Evolutionary conservation across 306 rosid genomes (phyloP), one percentile per base, ranked within the genome.

Genomic region (Cotoneaster glaucophyllus): DNA sequence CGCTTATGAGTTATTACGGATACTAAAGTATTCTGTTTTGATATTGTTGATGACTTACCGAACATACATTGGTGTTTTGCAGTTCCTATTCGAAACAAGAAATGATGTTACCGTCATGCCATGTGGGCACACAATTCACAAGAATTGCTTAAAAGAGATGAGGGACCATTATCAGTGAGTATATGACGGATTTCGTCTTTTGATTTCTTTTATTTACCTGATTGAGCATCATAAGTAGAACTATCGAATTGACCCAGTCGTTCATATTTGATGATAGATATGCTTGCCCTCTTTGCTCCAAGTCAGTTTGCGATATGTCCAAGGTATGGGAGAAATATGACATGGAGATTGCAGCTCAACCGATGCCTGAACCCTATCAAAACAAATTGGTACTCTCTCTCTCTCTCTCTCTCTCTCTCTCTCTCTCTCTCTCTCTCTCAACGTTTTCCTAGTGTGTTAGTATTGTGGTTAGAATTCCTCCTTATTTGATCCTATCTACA

Each of bases 231-330:
- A 21, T 28, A 32, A 13, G 26, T 44, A 53, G 21, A 21, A 50
- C n/a, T 14, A 15, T 52, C 10, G 0, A 11, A 44, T 14, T 58
- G 9, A 11, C 53, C 53, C 3, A 31, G 4, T 1, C 1, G 28
- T n/a, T 53, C 50, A 66, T 56, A 53, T 65, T 61, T 25, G 59
- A 5, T 34, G 56, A 71, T 86, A 94, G 97, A 78, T 91, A 87
- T 67, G 89, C 91, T 24, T 91, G 98, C 82, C 98, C 98, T 39
- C 87, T 91, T 59, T 94, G 95, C 86, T 90, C 96, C 12, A 92
- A 90, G 80, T 90, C 98, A 1, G 90, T 91, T 25, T 92, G 90
- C 79, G 97, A 92, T 71, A 92, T 94, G 98, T 92, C 97, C 48
- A 87, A 82, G 78, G 93, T 91, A 52, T 94, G 98, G 98, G 97